A percentile compares a stretch with the other conserved stretches of the same genome.
Conservation (phyloP, 257 asterid genomes). For the Catharanthus roseus region DNA sequence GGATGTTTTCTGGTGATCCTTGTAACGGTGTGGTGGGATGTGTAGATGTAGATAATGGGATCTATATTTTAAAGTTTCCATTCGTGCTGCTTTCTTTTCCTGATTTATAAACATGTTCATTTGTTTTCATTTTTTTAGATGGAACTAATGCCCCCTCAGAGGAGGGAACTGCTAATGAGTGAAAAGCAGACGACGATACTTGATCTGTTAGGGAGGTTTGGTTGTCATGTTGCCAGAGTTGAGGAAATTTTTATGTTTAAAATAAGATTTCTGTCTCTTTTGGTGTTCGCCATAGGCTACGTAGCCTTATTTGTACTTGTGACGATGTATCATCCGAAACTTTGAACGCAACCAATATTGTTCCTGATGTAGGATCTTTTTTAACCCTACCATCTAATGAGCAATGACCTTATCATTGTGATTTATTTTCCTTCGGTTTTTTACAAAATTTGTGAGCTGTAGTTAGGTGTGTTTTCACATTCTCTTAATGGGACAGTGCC, state of each 20-base stretch:
- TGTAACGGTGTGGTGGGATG: neutral
- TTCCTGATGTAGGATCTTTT: constrained; percentile 28
- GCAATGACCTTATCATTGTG: constrained; percentile 7
- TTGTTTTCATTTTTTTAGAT: constrained; percentile 31
- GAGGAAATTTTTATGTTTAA: constrained; percentile 26
- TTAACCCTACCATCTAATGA: constrained; percentile 23
- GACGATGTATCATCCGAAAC: constrained; percentile 11
- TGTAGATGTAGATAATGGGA: neutral
- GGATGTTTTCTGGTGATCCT: neutral
- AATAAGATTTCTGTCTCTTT: constrained; percentile 17
- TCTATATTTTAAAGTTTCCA: neutral
- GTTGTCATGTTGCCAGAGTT: constrained; percentile 21
- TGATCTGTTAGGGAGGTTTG: constrained; percentile 20
- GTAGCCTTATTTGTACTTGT: constrained; percentile 14
- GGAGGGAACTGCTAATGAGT: constrained; percentile 52
- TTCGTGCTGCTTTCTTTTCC: neutral
- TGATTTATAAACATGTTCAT: neutral
- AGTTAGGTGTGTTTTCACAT: no score
- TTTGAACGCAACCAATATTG: constrained; percentile 13
- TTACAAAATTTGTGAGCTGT: neutral
- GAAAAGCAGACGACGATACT: constrained; percentile 27
- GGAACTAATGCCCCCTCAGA: constrained; percentile 48
- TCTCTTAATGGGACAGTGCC: neutral
- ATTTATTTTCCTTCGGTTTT: neutral
- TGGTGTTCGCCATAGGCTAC: constrained; percentile 5